These are phyloP conservation scores for Elsinoe batatas DNA, from an alignment of 2,329 filamentous ascomycete species.

Conservation along the genomic window DNA sequence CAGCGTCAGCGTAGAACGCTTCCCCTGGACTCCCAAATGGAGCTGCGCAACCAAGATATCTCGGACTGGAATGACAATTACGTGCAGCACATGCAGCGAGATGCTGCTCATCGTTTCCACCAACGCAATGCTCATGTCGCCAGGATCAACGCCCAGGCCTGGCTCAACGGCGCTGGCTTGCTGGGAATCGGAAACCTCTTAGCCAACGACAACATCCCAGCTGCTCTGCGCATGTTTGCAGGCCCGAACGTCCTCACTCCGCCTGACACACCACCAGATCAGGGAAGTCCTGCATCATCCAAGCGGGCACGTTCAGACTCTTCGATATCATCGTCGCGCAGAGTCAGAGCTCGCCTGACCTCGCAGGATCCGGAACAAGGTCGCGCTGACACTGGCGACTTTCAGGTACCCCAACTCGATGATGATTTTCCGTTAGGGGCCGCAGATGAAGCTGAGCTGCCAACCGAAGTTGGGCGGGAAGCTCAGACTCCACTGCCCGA, in stretches of 20 bases:
- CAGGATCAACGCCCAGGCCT: slow-evolving; percentile 54
- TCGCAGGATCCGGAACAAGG: slow-evolving; percentile 13
- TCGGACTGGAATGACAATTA: slow-evolving; percentile 51
- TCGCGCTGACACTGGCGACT: slow-evolving; percentile 21
- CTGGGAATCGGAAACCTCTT: slow-evolving; percentile 43
- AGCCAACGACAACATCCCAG: slow-evolving; percentile 30
- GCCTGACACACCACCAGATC: slow-evolving; percentile 27
- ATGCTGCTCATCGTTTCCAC: slow-evolving; percentile 19
- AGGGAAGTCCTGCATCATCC: neutral
- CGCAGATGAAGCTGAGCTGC: slow-evolving; percentile 18
- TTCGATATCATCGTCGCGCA: neutral
- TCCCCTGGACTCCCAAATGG: slow-evolving; percentile 39
- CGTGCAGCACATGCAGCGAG: slow-evolving; percentile 50
- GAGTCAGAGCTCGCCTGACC: neutral
- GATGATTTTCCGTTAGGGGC: slow-evolving; percentile 14
- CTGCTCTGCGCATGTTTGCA: slow-evolving; percentile 50
- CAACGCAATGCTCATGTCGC: slow-evolving; percentile 37
- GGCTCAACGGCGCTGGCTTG: slow-evolving; percentile 48
- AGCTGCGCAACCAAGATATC: slow-evolving; percentile 48
- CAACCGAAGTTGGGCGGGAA: slow-evolving; percentile 59
- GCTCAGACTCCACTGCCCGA: slow-evolving; percentile 58
- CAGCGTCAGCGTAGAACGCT: slow-evolving; percentile 33
- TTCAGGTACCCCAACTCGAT: slow-evolving; percentile 22
- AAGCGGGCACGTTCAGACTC: slow-evolving; percentile 20
- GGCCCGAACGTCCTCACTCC: slow-evolving; percentile 45